phyloP scores from a whole-genome alignment of 768 basidiomycete genomes.

The Pleurotus eryngii region DNA sequence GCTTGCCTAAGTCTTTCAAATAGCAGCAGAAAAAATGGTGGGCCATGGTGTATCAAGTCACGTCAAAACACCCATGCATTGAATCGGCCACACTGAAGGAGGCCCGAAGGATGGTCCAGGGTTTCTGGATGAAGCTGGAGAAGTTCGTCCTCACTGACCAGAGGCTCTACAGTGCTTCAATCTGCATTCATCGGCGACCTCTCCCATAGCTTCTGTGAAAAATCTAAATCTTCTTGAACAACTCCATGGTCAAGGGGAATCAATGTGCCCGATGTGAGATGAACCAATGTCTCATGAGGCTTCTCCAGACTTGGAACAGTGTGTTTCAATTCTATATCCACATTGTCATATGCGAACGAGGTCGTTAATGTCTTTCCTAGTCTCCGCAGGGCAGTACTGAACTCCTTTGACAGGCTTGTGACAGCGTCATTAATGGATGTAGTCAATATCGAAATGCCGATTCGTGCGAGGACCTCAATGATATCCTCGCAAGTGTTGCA shows the following conservation, averaged over 20 bases:
- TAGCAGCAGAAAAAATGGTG: conserved; percentile 19
- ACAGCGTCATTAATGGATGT: conserved; percentile 20
- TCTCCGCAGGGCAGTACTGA: conserved; percentile 10
- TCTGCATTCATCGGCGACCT: conserved; percentile 19
- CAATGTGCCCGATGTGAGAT: conserved; percentile 30
- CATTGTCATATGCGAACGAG: conserved; percentile 38
- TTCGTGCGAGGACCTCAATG: conserved; percentile 23
- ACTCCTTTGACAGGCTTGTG: conserved; percentile 20
- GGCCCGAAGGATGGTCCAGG: conserved; percentile 10
- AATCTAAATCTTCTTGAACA: conserved; percentile 22
- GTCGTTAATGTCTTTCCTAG: conserved; percentile 22
- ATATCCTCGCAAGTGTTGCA: conserved; percentile 22
- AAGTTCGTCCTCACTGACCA: conserved; percentile 11
- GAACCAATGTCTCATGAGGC: conserved; percentile 18
- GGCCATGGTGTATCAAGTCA: conserved; percentile 24
- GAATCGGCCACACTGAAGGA: conserved; percentile 20
- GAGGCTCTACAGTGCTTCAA: conserved; percentile 5
- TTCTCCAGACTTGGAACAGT: conserved; percentile 27
- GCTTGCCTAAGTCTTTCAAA: conserved; percentile 12
- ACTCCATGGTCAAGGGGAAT: conserved; percentile 24
- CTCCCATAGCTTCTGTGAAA: conserved; percentile 30
- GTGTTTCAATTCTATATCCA: conserved; percentile 34
- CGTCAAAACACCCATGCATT: conserved; percentile 23
- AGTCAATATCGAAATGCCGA: conserved; percentile 25
- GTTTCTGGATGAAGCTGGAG: conserved; percentile 17